A percentile compares a stretch with the other conserved stretches of the same genome.
These are phyloP conservation scores for Calocera viscosa DNA, from an alignment of 768 basidiomycete species.

Conservation along the genomic window DNA sequence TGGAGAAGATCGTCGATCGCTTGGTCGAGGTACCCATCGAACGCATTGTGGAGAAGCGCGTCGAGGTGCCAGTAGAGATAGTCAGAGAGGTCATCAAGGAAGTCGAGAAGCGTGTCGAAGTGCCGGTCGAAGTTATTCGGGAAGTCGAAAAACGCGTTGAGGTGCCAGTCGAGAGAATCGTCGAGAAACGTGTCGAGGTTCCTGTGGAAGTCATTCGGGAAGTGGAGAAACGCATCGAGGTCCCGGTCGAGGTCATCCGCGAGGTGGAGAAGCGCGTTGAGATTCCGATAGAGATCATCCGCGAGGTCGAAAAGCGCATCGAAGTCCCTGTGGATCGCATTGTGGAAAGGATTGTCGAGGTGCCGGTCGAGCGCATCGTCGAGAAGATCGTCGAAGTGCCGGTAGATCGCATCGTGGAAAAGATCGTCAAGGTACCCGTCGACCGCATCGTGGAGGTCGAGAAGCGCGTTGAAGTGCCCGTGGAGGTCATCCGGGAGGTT, in stretches of 20 bases:
- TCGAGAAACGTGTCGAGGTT: constrained; percentile 22
- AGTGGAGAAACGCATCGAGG: constrained; percentile 20
- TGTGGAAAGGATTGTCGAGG: constrained; percentile 20
- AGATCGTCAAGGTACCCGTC: constrained; percentile 18
- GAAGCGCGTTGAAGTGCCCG: constrained; percentile 15
- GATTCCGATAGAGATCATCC: constrained; percentile 18
- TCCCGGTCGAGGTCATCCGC: constrained; percentile 14
- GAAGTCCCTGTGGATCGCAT: constrained; percentile 23
- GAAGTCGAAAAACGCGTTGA: constrained; percentile 19
- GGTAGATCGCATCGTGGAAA: constrained; percentile 21
- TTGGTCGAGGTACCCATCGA: constrained; percentile 17
- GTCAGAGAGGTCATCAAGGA: constrained; percentile 18
- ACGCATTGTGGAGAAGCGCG: constrained; percentile 14
- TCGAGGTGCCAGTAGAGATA: constrained; percentile 15
- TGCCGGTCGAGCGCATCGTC: constrained; percentile 16
- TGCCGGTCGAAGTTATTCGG: constrained; percentile 12
- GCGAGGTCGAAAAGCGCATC: constrained; percentile 18
- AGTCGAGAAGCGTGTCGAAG: constrained; percentile 20
- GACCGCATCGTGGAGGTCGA: constrained; percentile 21
- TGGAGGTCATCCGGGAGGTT: constrained; percentile 17
- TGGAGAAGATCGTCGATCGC: constrained; percentile 18
- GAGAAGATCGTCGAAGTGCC: constrained; percentile 23
- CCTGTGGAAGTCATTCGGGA: constrained; percentile 18
- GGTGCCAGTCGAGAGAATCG: constrained; percentile 20
- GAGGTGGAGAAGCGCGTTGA: constrained; percentile 23